Conservation (phyloP, 2,329 filamentous ascomycete genomes). For the Helicocarpus griseus region DNA sequence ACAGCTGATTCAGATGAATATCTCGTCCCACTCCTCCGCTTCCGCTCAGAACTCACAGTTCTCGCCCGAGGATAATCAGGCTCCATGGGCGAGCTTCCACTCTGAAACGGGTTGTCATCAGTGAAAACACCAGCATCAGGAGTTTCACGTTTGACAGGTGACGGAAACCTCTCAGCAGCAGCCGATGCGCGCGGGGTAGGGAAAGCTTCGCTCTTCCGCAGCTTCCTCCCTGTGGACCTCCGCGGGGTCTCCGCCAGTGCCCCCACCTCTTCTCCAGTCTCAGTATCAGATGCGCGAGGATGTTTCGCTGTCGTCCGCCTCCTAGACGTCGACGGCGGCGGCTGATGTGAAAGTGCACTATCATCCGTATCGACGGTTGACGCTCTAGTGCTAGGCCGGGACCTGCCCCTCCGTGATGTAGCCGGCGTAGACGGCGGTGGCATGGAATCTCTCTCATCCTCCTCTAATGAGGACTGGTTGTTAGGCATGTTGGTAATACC, state of each 20-base stretch:
- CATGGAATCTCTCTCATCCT: conserved; percentile 48
- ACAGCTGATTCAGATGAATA: conserved; percentile 25
- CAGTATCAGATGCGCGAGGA: conserved; percentile 43
- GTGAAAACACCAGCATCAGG: conserved; percentile 59
- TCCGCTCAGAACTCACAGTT: conserved; percentile 27
- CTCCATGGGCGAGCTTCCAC: conserved; percentile 61
- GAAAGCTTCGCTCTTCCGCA: conserved; percentile 39
- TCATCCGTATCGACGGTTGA: conserved; percentile 30
- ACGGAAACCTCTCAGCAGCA: conserved; percentile 23
- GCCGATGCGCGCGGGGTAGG: conserved; percentile 18
- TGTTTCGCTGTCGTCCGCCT: conserved; percentile 46
- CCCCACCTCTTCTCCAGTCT: conserved; percentile 38
- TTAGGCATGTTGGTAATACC: conserved; percentile 64
- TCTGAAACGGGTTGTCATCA: conserved; percentile 87
- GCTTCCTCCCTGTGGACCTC: conserved; percentile 41
- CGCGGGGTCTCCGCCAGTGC: conserved; percentile 22
- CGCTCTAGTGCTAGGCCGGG: conserved; percentile 40
- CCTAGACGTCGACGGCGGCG: conserved; percentile 32
- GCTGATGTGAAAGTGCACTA: conserved; percentile 17
- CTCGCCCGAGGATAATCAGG: conserved; percentile 37
- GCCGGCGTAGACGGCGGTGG: conserved; percentile 40
- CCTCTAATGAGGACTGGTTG: conserved; percentile 46
- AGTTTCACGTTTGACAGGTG: conserved; percentile 35
- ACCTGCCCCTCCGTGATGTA: conserved; percentile 42
- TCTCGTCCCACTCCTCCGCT: conserved; percentile 43